These are phyloP conservation scores for Globisporangium heterothallicum DNA, from an alignment of 352 stramenopile species.

Conservation along the genomic window DNA sequence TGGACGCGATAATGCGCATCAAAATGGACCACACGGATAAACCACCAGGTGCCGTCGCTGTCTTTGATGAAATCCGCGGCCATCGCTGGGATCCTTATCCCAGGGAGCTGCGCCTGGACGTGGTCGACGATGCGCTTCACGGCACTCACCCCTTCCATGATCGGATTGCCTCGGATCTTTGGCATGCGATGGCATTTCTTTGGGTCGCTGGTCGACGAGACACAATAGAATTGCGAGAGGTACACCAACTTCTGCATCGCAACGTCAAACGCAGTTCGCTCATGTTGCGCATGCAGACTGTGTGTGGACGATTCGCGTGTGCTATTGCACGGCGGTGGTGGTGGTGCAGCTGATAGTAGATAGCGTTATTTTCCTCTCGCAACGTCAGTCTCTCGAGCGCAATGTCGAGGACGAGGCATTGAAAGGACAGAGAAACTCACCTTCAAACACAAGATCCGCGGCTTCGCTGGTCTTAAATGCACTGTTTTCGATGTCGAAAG, in stretches of 20 bases:
- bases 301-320: neutral
- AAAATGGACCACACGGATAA: constrained; percentile 58
- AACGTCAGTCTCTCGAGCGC: too few species aligned
- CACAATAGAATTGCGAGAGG: constrained; percentile 33
- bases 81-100: constrained; percentile 50
- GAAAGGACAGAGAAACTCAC: neutral
- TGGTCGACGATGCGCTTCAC: constrained; percentile 61
- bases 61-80: constrained; percentile 72
- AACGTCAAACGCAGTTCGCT: constrained; percentile 22
- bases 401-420: neutral
- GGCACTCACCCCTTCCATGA: constrained; percentile 41
- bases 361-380: too few species aligned
- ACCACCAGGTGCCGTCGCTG: constrained; percentile 52
- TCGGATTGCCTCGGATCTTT: constrained; percentile 50
- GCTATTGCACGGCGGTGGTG: too few species aligned
- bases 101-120: constrained; percentile 49
- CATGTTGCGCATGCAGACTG: neutral
- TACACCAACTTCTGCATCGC: constrained; percentile 21
- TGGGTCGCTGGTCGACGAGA: constrained; percentile 26
- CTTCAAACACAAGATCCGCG: neutral
- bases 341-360: too few species aligned
- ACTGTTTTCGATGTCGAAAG: too few species aligned
- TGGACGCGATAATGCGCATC: constrained; percentile 30
- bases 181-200: constrained; percentile 28
- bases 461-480: constrained; percentile 6